Evolutionary conservation across 768 basidiomycete species (phyloP).

Genomic region (Lyophyllum atratum): DNA sequence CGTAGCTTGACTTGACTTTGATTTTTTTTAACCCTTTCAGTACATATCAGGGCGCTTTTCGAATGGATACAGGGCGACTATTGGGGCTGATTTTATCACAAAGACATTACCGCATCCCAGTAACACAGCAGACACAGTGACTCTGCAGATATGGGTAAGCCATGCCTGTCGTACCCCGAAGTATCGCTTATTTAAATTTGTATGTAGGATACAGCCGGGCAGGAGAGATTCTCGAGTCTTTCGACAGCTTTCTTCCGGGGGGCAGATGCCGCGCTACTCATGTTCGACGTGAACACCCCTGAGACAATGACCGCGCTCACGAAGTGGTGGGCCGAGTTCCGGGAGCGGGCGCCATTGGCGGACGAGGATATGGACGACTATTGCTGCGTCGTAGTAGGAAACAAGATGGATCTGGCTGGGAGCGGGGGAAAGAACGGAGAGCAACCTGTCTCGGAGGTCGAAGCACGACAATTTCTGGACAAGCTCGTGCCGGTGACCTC

Average conservation of each 20-base stretch:
- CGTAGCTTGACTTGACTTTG: no score
- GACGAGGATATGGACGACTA: conserved; percentile 65
- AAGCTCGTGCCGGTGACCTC: conserved; percentile 51
- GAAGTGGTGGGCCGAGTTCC: conserved; percentile 84
- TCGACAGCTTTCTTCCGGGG: conserved; percentile 85
- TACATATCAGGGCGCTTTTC: conserved; percentile 80
- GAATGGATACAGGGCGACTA: conserved; percentile 78
- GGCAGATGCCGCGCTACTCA: conserved; percentile 78
- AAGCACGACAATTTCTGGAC: conserved; percentile 57
- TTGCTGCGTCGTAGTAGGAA: conserved; percentile 78
- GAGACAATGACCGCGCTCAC: conserved; percentile 57
- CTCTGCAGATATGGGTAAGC: conserved; percentile 61
- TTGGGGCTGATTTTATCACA: conserved; percentile 87
- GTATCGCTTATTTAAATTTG: not conserved
- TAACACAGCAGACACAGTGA: conserved; percentile 54
- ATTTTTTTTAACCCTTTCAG: conserved; percentile 30
- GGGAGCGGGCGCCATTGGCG: conserved; percentile 60
- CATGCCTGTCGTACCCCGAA: no score
- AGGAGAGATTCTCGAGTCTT: conserved; percentile 84
- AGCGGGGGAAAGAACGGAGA: conserved; percentile 15
- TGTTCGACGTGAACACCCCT: conserved; percentile 77
- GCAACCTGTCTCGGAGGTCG: conserved; percentile 33
- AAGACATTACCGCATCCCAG: conserved; percentile 69
- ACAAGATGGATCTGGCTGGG: conserved; percentile 67
- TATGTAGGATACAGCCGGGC: conserved; percentile 78